A percentile compares a stretch with the other conserved stretches of the same genome.
Conservation (phyloP, 345 rosid species). For the Eutrema japonicum region DNA sequence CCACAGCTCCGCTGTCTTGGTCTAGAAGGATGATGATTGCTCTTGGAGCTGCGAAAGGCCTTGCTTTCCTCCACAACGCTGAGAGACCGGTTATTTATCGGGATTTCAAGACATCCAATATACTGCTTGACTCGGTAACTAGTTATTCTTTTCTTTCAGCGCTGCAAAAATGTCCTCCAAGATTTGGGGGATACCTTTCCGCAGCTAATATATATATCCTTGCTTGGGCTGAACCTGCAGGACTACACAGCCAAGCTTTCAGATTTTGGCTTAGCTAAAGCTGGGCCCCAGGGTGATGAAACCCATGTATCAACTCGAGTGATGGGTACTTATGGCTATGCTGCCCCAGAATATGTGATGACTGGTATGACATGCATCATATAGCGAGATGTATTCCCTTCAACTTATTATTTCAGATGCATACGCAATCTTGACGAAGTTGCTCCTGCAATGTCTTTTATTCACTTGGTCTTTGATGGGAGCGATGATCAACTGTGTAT, state of each 20-base stretch:
- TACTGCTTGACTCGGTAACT: constrained; percentile 89
- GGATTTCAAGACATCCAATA: constrained; percentile 97
- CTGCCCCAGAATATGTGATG: constrained; percentile 97
- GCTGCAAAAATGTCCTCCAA: constrained; percentile 5
- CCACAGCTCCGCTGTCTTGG: constrained; percentile 81
- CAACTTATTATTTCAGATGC: constrained; percentile 7
- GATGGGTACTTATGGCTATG: constrained; percentile 98
- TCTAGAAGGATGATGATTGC: constrained; percentile 96
- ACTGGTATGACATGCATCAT: constrained; percentile 64
- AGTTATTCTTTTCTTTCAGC: constrained; percentile 14
- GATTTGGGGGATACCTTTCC: constrained; percentile 10
- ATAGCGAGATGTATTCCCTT: constrained; percentile 1
- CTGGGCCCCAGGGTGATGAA: constrained; percentile 98
- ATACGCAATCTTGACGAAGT: constrained; percentile 4
- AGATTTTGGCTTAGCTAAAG: constrained; percentile 98
- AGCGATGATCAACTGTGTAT: constrained; percentile 11
- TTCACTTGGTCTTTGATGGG: neutral
- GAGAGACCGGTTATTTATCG: constrained; percentile 95
- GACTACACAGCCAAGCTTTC: constrained; percentile 96
- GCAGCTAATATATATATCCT: constrained; percentile 13
- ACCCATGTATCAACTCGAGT: constrained; percentile 96
- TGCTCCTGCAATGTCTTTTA: neutral
- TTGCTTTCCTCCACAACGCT: constrained; percentile 95
- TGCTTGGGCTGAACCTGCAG: constrained; percentile 52
- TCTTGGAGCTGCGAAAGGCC: constrained; percentile 98